phyloP scores from a whole-genome alignment of 345 rosid genomes.

The Pistacia atlantica region DNA sequence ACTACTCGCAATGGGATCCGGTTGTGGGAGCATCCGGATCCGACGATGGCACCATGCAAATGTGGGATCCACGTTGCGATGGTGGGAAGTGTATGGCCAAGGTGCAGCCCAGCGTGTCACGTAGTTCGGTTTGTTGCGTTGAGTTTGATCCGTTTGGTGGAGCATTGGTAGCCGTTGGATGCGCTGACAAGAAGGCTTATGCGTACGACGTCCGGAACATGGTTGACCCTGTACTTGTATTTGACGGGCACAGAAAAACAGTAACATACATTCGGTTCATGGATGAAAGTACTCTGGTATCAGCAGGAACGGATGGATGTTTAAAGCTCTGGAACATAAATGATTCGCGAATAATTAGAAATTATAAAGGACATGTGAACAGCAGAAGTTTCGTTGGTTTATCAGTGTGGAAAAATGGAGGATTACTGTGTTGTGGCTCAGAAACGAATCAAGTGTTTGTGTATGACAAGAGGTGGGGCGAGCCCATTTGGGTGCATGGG shows the following conservation, averaged over 20 bases:
- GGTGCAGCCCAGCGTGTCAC: conserved; percentile 49
- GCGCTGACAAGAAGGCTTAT: conserved; percentile 72
- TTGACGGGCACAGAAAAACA: conserved; percentile 70
- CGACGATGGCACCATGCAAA: conserved; percentile 86
- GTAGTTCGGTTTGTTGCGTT: conserved; percentile 65
- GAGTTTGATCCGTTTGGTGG: conserved; percentile 75
- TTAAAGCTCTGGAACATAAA: conserved; percentile 63
- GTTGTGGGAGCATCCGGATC: conserved; percentile 81
- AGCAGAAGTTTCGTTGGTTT: conserved; percentile 75
- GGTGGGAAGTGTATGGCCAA: conserved; percentile 45
- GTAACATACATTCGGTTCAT: conserved; percentile 70
- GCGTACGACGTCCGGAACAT: conserved; percentile 62
- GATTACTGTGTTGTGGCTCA: conserved; percentile 80
- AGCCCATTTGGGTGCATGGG: conserved; percentile 72
- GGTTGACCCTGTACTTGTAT: conserved; percentile 41
- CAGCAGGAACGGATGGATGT: conserved; percentile 75
- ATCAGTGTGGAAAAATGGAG: conserved; percentile 75
- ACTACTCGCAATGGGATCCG: conserved; percentile 56
- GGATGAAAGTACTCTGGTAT: conserved; percentile 37
- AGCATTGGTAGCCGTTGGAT: conserved; percentile 58
- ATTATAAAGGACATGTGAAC: conserved; percentile 73
- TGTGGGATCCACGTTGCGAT: conserved; percentile 78
- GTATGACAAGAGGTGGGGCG: conserved; percentile 78
- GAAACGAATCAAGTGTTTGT: conserved; percentile 72
- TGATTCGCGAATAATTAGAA: conserved; percentile 38